Conservation (phyloP, 2,329 filamentous ascomycete genomes). For the Sporothrix protearum region DNA sequence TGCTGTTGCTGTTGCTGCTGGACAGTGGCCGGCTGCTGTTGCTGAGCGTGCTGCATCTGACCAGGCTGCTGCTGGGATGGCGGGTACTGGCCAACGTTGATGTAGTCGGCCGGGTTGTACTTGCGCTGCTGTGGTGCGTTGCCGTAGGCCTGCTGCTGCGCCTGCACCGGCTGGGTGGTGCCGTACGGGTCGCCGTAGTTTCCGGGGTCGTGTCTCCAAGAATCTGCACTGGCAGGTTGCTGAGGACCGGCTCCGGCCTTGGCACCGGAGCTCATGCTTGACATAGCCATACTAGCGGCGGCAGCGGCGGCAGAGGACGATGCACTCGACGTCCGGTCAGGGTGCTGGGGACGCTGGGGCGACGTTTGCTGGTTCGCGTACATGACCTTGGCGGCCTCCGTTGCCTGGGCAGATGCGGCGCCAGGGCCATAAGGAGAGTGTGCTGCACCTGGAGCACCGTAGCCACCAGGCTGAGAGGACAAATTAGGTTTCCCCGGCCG, state of each 20-base stretch:
- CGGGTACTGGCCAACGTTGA: constrained; percentile 53
- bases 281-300: constrained; percentile 57
- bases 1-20: constrained; percentile 28
- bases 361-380: constrained; percentile 50
- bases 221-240: constrained; percentile 31
- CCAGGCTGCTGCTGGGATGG: constrained; percentile 36
- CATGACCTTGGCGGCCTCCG: constrained; percentile 62
- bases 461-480: constrained; percentile 17
- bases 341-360: constrained; percentile 48
- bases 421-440: constrained; percentile 34
- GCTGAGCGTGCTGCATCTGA: constrained; percentile 30
- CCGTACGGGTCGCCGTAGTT: constrained; percentile 35
- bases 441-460: constrained; percentile 18
- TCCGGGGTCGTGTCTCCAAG: constrained; percentile 34
- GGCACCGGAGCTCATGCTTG: constrained; percentile 42
- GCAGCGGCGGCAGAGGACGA: constrained; percentile 52
- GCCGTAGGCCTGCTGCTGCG: constrained; percentile 30
- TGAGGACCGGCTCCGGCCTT: constrained; percentile 31
- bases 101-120: constrained; percentile 78
- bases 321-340: constrained; percentile 50
- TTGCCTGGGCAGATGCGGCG: constrained; percentile 50
- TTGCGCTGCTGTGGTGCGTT: constrained; percentile 56
- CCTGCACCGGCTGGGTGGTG: background rate
- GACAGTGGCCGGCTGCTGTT: constrained; percentile 31
- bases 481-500: constrained; percentile 49